These are phyloP conservation scores for Aspergillus conjunctus DNA, from an alignment of 495 filamentous ascomycete species.

Conservation along the genomic window DNA sequence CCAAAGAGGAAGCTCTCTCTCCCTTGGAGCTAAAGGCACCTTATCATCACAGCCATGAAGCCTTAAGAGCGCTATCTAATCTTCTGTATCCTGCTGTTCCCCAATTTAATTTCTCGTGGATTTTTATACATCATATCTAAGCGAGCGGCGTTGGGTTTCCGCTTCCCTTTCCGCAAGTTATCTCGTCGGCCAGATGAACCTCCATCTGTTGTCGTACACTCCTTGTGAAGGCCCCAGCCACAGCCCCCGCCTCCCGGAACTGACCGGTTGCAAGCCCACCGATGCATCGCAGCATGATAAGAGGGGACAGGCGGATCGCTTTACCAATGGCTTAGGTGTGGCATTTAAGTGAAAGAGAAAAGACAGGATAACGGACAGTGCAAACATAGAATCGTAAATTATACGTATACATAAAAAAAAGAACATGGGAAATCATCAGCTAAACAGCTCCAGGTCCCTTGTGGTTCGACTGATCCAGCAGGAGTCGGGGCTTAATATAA, in stretches of 20 bases:
- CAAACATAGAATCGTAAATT: constrained; percentile 23
- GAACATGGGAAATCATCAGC: constrained; percentile 22
- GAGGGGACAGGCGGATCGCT: not conserved
- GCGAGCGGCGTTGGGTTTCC: too few relatives aligned
- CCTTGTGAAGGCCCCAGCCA: too few relatives aligned
- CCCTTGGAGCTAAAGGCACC: not conserved
- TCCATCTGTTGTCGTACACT: too few relatives aligned
- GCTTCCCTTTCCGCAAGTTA: too few relatives aligned
- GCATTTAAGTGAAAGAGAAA: constrained; percentile 8
- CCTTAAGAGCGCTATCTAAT: not conserved
- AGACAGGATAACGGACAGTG: too few relatives aligned
- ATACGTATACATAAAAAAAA: constrained; percentile 20
- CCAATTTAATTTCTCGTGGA: not conserved
- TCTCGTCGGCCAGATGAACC: too few relatives aligned
- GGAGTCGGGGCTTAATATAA: constrained; percentile 90
- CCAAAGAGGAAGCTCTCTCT: constrained; percentile 3
- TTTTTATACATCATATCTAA: not conserved
- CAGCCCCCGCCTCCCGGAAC: not conserved
- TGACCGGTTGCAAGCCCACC: not conserved
- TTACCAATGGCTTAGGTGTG: not conserved
- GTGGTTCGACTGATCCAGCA: constrained; percentile 72
- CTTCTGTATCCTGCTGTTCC: not conserved
- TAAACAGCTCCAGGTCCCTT: constrained; percentile 50
- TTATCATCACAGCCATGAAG: constrained; percentile 2
- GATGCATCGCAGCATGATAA: not conserved